A percentile compares a stretch with the other conserved stretches of the same genome.
phyloP scores from a whole-genome alignment of 2,329 filamentous ascomycete genomes.

The Venturia pyrina region DNA sequence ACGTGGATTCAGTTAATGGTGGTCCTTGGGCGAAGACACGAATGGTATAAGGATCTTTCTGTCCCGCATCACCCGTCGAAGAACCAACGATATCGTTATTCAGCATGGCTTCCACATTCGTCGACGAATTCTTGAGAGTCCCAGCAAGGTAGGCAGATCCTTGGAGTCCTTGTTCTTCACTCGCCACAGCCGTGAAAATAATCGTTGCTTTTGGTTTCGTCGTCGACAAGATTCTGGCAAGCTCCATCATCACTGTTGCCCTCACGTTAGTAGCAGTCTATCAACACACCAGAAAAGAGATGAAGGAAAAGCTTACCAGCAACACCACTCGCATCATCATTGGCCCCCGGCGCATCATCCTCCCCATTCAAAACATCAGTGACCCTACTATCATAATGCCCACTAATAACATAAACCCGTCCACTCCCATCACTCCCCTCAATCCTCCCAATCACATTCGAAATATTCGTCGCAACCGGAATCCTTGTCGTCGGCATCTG shows the following conservation, averaged over 20 bases:
- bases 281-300: conserved; percentile 14
- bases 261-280: not conserved
- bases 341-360: conserved; percentile 45
- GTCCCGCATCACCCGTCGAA: conserved; percentile 35
- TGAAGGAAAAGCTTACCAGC: conserved; percentile 24
- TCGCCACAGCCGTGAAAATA: conserved; percentile 47
- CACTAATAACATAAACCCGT: conserved; percentile 44
- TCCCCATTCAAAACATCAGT: conserved; percentile 42
- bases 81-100: conserved; percentile 50
- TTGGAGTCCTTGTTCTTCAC: conserved; percentile 48
- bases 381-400: conserved; percentile 46
- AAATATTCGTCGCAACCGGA: conserved; percentile 41
- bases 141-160: conserved; percentile 43
- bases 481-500: conserved; percentile 39
- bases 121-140: conserved; percentile 40
- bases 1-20: conserved; percentile 33
- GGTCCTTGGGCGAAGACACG: conserved; percentile 45
- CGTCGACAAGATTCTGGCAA: conserved; percentile 43
- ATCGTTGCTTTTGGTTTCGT: conserved; percentile 41
- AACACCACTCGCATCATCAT: conserved; percentile 48
- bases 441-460: conserved; percentile 43
- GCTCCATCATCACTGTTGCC: conserved; percentile 39
- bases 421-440: conserved; percentile 39
- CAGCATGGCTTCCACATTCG: conserved; percentile 47
- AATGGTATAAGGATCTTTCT: conserved; percentile 40